Evolutionary conservation across 352 stramenopile genomes (phyloP), one percentile per base, ranked within the genome.

Genomic region (Pythium folliculosum): DNA sequence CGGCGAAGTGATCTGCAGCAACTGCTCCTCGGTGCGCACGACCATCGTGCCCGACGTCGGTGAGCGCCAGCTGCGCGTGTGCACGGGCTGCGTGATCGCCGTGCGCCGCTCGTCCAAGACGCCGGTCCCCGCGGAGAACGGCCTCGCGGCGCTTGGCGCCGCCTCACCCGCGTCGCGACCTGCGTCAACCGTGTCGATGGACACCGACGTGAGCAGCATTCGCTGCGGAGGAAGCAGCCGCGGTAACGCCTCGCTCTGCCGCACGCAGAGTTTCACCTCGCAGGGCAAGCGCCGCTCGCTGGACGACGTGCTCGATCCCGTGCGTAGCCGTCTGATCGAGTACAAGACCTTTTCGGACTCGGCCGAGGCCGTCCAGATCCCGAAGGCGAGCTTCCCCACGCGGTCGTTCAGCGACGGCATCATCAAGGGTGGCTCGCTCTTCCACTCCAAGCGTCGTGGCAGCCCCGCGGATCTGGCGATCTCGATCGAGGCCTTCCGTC

Each of bases 331-430:
- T 37, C 73, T 94, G 23, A 92, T 91, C 37, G 82, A 94, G 67
- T 90, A 94, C 76, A 92, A 91, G 80, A 90, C 79, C 13, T 92
- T 94, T 43, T 90, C 83, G 16, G 77, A 78, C 9, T 71, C 45
- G 22, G 62, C 73, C 2, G 73, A 83, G 3, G 63, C 62, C 1
- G 69, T 73, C 1, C 68, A 63, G 35, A 76, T 94, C 35, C 80
- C 81, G 6, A 91, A 89, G 50, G 76, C 76, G 14, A 91, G 55
- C 56, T 94, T 92, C 58, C 83, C 84, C 0, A 66, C 65, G 10
- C 83, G 83, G 16, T 92, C 86, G 12, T 90, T 94, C 49, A 94
- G 86, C 48, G 84, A 92, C 43, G 86, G 86, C 0, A 86, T 91
- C 43, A 81, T 91, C 40, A 67, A 67, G 49, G 86, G 87, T 37